Conservation (phyloP, 1,284 basidiomycete genomes). For the Cutaneotrichosporon curvatum region DNA sequence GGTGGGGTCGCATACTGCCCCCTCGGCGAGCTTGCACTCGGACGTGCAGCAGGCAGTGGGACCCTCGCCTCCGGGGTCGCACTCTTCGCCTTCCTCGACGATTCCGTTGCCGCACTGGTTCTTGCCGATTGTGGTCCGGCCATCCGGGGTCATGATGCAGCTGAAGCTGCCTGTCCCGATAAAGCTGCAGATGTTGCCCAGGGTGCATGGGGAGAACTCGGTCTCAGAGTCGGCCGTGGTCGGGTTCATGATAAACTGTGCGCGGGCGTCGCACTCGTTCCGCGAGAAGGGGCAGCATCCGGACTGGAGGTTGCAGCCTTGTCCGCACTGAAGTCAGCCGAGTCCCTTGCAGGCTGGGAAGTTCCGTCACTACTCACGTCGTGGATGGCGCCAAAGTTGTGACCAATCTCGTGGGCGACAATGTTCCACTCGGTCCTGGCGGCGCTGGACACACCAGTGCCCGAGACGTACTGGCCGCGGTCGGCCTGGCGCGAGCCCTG, state of each 20-base stretch:
- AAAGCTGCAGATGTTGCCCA: slow-evolving; percentile 72
- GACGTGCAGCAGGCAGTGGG: slow-evolving; percentile 67
- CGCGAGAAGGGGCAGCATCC: slow-evolving; percentile 66
- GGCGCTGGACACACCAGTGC: slow-evolving; percentile 75
- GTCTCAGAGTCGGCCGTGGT: slow-evolving; percentile 61
- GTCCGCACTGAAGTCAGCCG: slow-evolving; percentile 53
- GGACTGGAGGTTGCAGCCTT: slow-evolving; percentile 54
- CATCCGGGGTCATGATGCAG: slow-evolving; percentile 2
- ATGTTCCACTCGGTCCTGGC: slow-evolving; percentile 58
- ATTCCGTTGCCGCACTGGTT: slow-evolving; percentile 48
- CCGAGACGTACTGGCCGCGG: slow-evolving; percentile 57
- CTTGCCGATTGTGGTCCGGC: slow-evolving; percentile 32
- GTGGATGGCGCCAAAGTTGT: slow-evolving; percentile 71
- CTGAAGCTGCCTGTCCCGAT: neutral
- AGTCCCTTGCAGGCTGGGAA: too few relatives aligned
- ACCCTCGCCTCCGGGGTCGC: slow-evolving; percentile 67
- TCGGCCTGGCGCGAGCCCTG: slow-evolving; percentile 49
- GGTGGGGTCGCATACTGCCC: slow-evolving; percentile 71
- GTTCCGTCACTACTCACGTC: slow-evolving; percentile 51
- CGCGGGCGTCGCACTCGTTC: slow-evolving; percentile 58
- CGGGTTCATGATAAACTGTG: slow-evolving; percentile 71
- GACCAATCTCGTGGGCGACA: slow-evolving; percentile 74
- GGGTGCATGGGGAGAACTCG: slow-evolving; percentile 66
- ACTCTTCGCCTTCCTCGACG: slow-evolving; percentile 63
- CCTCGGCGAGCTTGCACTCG: slow-evolving; percentile 62